Evolutionary conservation across 1,139 yeast genomes (phyloP), one percentile per base, ranked within the genome.

Genomic region (Barnettozyma hawaiiensis): DNA sequence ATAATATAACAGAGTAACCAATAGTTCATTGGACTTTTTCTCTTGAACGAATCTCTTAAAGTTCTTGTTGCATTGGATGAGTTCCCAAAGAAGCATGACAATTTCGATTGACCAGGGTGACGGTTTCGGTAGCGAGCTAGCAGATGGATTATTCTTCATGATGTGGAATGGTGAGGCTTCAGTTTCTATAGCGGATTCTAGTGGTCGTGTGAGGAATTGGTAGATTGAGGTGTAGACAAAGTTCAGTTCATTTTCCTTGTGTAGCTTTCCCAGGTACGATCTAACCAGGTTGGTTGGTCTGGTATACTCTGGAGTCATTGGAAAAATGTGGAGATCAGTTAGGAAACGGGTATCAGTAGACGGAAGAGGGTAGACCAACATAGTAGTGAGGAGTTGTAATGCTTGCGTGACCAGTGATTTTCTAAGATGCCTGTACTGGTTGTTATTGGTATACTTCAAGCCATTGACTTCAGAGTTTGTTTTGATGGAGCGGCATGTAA

Each of bases 1-100:
- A 57, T 84, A 77, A 57, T 74, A 84, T 11, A 80, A 57, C 32
- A 85, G 61, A 2, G 74, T 60, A 0, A 83, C 64, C 44, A 77
- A 61, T 31, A 84, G 61, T 50, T 82, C 85, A 26, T 73, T 68
- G 8, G 78, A 72, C 47, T 69, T 70, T 37, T 70, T 68, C 19
- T 69, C 66, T 2, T 75, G 69, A 26, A 84, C 65, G 43, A 74
- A 65, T 8, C 64, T 57, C 48, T 72, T 71, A 52, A 81, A 78
- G 27, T 58, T 57, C 44, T 66, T 67, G 61, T 90, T 90, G 52
- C 89, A 81, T 58, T 85, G 94, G 31, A 78, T 65, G 40, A 87
- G 62, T 55, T 85, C 96, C 86, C 95, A 85, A 18, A 84, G 57
- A 8, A 90, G 59, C 62, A 84, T 71, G 4, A 78, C 59, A 19